Evolutionary conservation across 2,329 filamentous ascomycete species (phyloP).

Genomic region (Penicillium sp.): DNA sequence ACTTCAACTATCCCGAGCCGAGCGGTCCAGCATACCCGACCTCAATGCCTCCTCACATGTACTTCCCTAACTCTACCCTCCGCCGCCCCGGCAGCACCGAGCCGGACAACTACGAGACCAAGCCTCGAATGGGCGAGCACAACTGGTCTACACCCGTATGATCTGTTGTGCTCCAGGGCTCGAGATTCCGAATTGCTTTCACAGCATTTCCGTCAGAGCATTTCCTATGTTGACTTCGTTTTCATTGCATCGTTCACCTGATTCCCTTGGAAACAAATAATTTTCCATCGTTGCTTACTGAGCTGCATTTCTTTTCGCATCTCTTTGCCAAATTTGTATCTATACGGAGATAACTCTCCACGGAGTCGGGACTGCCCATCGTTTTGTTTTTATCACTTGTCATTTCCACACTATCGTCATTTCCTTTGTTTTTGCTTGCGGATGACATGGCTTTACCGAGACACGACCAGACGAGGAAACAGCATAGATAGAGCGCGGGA

Average conservation of each 20-base stretch:
- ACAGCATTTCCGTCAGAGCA: slow-evolving; percentile 12
- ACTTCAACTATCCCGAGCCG: slow-evolving; percentile 80
- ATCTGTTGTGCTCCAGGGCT: neutral
- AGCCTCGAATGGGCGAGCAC: slow-evolving; percentile 45
- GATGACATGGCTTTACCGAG: slow-evolving; percentile 26
- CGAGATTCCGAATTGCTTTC: slow-evolving; percentile 1
- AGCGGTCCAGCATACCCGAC: slow-evolving; percentile 51
- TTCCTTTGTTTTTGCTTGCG: slow-evolving; percentile 21
- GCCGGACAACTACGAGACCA: slow-evolving; percentile 64
- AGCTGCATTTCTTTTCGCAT: slow-evolving; percentile 13
- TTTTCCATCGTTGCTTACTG: slow-evolving; percentile 15
- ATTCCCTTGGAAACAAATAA: slow-evolving; percentile 22
- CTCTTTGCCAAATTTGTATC: slow-evolving; percentile 14
- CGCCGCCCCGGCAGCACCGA: slow-evolving; percentile 75
- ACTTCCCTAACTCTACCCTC: slow-evolving; percentile 68
- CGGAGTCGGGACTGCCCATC: slow-evolving; percentile 8
- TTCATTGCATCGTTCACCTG: slow-evolving; percentile 25
- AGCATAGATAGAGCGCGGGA: slow-evolving; percentile 24
- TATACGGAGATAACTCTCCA: slow-evolving; percentile 7
- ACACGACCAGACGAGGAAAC: slow-evolving; percentile 29
- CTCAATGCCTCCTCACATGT: slow-evolving; percentile 60
- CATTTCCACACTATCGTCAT: slow-evolving; percentile 8
- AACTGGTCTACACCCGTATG: slow-evolving; percentile 39
- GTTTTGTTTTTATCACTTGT: slow-evolving; percentile 15
- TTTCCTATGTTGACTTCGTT: slow-evolving; percentile 22